These are phyloP conservation scores for Linaria vulgaris DNA, from an alignment of 257 asterid species.

Conservation along the genomic window DNA sequence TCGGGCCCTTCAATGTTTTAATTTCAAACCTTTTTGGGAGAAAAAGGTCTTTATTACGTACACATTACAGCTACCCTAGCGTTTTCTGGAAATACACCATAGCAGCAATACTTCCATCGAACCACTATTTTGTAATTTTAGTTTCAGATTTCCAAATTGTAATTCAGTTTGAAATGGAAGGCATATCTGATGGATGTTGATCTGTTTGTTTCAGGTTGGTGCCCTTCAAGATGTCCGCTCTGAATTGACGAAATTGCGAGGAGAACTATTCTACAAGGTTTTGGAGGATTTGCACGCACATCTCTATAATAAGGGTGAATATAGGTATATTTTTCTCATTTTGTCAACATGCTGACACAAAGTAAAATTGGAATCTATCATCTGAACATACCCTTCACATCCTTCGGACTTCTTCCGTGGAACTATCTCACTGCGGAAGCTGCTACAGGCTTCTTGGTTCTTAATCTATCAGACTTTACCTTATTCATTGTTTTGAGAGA, in stretches of 20 bases:
- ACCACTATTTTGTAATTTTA: conserved; percentile 17
- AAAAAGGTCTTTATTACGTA: conserved; percentile 11
- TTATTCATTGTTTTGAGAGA: conserved; percentile 14
- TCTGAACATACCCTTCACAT: not conserved
- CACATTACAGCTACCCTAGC: no score
- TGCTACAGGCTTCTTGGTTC: not conserved
- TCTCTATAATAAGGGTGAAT: conserved; percentile 94
- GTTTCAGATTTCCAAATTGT: conserved; percentile 20
- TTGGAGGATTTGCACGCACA: conserved; percentile 97
- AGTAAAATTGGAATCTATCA: not conserved
- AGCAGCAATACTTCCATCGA: not conserved
- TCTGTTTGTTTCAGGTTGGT: conserved; percentile 75
- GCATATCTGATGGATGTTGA: conserved; percentile 27
- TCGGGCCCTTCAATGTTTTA: conserved; percentile 17
- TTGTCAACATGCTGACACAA: no score
- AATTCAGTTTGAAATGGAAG: conserved; percentile 26
- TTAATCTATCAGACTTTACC: not conserved
- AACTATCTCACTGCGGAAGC: conserved; percentile 12
- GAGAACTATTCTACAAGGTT: conserved; percentile 86
- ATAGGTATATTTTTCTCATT: conserved; percentile 45
- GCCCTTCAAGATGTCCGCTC: conserved; percentile 99
- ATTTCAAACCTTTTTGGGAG: not conserved
- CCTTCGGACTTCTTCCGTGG: conserved; percentile 7
- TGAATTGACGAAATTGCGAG: conserved; percentile 89
- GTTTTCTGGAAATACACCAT: no score